These are phyloP conservation scores for Amoeboaphelidium protococcarum DNA, from an alignment of 371 early-diverging fungal species.

Conservation along the genomic window DNA sequence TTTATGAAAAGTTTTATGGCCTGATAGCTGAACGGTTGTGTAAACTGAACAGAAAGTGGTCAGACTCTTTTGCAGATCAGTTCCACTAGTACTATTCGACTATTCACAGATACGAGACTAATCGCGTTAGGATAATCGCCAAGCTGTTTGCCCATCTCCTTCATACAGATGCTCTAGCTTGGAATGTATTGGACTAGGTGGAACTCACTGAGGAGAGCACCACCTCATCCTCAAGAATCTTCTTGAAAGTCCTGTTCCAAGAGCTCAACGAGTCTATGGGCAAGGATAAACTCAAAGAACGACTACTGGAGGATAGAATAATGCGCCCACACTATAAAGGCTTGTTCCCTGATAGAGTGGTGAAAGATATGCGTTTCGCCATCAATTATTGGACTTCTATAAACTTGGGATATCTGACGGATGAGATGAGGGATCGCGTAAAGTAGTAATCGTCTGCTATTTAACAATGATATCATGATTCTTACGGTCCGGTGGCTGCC, in stretches of 20 bases:
- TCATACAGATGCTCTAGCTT: slow-evolving; percentile 52
- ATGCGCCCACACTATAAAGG: slow-evolving; percentile 16
- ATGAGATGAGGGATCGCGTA: slow-evolving; percentile 1
- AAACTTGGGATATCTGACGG: slow-evolving; percentile 64
- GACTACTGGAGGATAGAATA: slow-evolving; percentile 22
- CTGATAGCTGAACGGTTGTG: slow-evolving; percentile 80
- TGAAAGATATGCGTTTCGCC: slow-evolving; percentile 70
- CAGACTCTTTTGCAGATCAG: slow-evolving; percentile 36
- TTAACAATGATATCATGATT: no score
- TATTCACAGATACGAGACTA: slow-evolving; percentile 79
- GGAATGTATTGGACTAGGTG: slow-evolving; percentile 52
- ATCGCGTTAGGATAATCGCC: slow-evolving; percentile 69
- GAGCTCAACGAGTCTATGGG: slow-evolving; percentile 69
- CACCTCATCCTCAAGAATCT: slow-evolving; percentile 85
- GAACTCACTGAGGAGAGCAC: slow-evolving; percentile 71
- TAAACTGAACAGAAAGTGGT: slow-evolving; percentile 52
- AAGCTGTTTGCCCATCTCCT: slow-evolving; percentile 74
- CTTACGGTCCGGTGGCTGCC: no score
- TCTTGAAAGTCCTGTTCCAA: slow-evolving; percentile 76
- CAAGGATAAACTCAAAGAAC: slow-evolving; percentile 38
- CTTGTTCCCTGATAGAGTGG: slow-evolving; percentile 69
- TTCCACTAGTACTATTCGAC: slow-evolving; percentile 60
- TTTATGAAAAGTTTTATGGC: slow-evolving; percentile 76
- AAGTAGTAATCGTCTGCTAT: no score
- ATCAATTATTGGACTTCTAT: slow-evolving; percentile 93